Evolutionary conservation across 495 filamentous ascomycete species (phyloP).

Genomic region (Podospora didyma): DNA sequence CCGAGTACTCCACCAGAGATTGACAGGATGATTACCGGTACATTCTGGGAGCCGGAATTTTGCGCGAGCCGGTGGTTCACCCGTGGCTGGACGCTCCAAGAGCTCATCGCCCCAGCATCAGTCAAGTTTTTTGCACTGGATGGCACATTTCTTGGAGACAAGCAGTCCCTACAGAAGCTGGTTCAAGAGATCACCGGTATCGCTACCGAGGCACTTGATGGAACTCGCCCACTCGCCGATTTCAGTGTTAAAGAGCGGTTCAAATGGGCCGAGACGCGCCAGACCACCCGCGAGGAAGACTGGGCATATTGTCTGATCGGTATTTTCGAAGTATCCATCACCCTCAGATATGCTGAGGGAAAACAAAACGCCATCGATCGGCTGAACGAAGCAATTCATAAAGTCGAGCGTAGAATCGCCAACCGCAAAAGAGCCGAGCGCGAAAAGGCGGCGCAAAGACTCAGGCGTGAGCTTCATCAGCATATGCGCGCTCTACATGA

Average conservation of each 20-base stretch:
- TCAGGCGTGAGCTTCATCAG: no score
- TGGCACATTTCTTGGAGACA: conserved; percentile 17
- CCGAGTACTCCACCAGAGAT: not conserved
- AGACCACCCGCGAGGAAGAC: conserved; percentile 18
- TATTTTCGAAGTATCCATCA: conserved; percentile 6
- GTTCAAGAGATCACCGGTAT: conserved; percentile 19
- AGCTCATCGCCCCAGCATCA: conserved; percentile 14
- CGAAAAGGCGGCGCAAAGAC: no score
- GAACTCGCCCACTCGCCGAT: not conserved
- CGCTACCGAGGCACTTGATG: not conserved
- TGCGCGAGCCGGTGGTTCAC: conserved; percentile 1
- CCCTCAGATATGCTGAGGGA: no score
- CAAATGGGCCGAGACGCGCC: conserved; percentile 15
- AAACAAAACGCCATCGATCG: no score
- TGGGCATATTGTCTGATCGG: conserved; percentile 18
- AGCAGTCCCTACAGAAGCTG: conserved; percentile 6
- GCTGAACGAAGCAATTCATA: no score
- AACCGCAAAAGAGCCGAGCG: no score
- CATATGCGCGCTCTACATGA: no score
- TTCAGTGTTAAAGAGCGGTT: conserved; percentile 18
- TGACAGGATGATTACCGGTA: not conserved
- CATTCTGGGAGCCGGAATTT: not conserved
- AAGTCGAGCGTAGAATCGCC: no score
- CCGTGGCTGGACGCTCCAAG: conserved; percentile 17
- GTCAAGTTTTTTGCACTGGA: conserved; percentile 23